Evolutionary conservation across 2,329 filamentous ascomycete genomes (phyloP).

Genomic region (Colletotrichum sp.): DNA sequence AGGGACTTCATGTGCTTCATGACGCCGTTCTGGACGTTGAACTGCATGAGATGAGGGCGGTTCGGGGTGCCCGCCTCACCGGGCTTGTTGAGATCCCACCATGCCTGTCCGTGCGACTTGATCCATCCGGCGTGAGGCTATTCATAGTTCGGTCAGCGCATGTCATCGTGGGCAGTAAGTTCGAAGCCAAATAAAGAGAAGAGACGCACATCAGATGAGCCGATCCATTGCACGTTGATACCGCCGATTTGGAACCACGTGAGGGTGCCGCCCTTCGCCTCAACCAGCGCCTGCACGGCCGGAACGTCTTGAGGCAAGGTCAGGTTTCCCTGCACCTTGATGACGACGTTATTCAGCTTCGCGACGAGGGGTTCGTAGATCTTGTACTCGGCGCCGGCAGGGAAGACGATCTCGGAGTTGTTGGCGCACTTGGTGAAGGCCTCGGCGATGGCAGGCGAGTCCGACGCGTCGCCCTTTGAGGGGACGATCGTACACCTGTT

Average conservation of each 20-base stretch:
- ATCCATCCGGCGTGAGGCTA: constrained; percentile 41
- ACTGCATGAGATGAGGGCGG: constrained; percentile 43
- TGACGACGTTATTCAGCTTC: constrained; percentile 45
- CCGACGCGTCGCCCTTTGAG: constrained; percentile 40
- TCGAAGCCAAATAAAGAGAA: background rate
- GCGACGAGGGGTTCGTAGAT: constrained; percentile 40
- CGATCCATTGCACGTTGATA: constrained; percentile 32
- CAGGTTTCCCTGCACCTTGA: constrained; percentile 45
- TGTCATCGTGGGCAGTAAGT: background rate
- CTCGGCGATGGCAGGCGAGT: constrained; percentile 39
- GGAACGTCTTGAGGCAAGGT: constrained; percentile 44
- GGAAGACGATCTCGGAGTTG: constrained; percentile 38
- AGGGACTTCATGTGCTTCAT: constrained; percentile 43
- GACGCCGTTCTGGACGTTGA: constrained; percentile 37
- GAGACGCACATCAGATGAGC: constrained; percentile 34
- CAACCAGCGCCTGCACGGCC: constrained; percentile 37
- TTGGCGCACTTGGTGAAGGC: constrained; percentile 39
- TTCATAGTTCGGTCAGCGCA: background rate
- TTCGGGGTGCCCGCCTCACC: constrained; percentile 39
- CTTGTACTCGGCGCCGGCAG: constrained; percentile 44
- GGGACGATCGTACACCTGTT: constrained; percentile 22
- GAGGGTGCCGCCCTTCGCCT: constrained; percentile 29
- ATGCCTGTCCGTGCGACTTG: constrained; percentile 46
- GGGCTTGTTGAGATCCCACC: constrained; percentile 47
- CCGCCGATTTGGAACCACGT: constrained; percentile 43